phyloP scores from a whole-genome alignment of 176 grass and related monocot species.

The Triticum dicoccoides region DNA sequence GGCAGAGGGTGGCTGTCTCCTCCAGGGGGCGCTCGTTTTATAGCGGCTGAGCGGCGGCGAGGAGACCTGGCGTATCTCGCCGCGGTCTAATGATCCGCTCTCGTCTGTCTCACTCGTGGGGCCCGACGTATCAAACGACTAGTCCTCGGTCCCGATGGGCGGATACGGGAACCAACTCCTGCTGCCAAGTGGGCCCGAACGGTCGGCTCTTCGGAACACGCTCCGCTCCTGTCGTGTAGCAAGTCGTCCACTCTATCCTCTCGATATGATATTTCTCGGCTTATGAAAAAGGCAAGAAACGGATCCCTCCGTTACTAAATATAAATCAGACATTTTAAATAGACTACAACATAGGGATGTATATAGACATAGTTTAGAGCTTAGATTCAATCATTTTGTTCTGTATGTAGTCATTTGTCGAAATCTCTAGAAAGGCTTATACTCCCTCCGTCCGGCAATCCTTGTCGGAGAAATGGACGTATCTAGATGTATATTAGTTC shows the following conservation, averaged over 20 bases:
- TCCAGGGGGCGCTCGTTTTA: slow-evolving; percentile 8
- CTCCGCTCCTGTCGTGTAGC: background rate
- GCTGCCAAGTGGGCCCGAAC: background rate
- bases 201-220: background rate
- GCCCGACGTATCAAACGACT: background rate
- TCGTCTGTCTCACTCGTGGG: background rate
- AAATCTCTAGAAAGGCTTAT: too few species aligned
- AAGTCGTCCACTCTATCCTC: too few species aligned
- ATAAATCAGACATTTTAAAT: too few species aligned
- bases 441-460: too few species aligned
- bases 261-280: background rate
- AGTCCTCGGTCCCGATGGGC: background rate
- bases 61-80: background rate
- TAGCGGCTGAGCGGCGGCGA: background rate
- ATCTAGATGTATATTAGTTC: too few species aligned
- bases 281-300: background rate
- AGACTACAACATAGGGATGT: too few species aligned
- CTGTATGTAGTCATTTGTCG: too few species aligned
- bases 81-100: too few species aligned
- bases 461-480: too few species aligned
- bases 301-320: too few species aligned
- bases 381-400: too few species aligned
- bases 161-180: background rate
- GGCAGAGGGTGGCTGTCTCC: background rate
- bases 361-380: too few species aligned